Conservation (phyloP, 441 rosid genomes). For the Euphorbia corollata region DNA sequence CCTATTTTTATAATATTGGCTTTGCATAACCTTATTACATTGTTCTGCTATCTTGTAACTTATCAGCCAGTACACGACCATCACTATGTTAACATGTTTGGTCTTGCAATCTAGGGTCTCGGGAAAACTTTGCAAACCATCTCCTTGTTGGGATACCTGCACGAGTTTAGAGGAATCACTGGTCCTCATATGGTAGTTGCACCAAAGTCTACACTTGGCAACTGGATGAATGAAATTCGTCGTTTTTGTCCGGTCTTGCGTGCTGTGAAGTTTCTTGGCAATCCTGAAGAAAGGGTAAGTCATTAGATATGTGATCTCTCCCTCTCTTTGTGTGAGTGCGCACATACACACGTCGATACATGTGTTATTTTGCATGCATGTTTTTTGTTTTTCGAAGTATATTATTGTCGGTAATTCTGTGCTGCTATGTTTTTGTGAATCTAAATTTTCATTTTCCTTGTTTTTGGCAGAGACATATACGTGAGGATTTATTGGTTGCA, state of each 20-base stretch:
- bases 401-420: not conserved
- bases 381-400: not conserved
- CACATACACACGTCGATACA: too few relatives aligned
- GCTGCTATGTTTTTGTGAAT: not conserved
- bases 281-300: constrained; percentile 97
- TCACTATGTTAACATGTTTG: not conserved
- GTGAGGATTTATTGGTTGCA: constrained; percentile 84
- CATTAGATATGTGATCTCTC: constrained; percentile 12
- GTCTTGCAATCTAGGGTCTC: constrained; percentile 59
- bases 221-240: constrained; percentile 99
- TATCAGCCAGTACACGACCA: not conserved
- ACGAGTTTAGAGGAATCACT: constrained; percentile 85
- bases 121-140: constrained; percentile 99
- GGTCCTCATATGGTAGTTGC: constrained; percentile 99
- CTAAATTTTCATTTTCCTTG: constrained; percentile 12
- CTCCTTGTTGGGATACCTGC: constrained; percentile 87
- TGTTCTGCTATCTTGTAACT: constrained; percentile 8
- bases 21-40: constrained; percentile 2
- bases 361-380: not conserved
- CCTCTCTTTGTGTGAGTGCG: not conserved
- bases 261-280: constrained; percentile 93
- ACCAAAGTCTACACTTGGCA: constrained; percentile 98
- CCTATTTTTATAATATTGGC: not conserved
- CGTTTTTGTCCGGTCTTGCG: constrained; percentile 92
- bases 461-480: constrained; percentile 69